Evolutionary conservation across 2,329 filamentous ascomycete genomes (phyloP), one percentile per base, ranked within the genome.

Genomic region (Fusarium heterosporum): DNA sequence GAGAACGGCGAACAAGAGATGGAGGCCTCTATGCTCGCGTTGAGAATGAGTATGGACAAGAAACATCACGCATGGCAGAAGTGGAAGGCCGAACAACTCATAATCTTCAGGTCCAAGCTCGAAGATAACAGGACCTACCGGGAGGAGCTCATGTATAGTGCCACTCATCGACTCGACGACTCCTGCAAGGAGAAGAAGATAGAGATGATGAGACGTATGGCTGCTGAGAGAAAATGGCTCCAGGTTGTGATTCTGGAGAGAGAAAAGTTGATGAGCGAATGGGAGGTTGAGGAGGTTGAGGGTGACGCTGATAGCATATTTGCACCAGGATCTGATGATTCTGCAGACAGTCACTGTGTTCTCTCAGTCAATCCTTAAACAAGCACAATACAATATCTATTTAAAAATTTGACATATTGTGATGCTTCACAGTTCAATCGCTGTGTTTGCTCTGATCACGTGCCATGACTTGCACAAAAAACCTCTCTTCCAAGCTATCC

Each of bases 181-280:
- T 54, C 68, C 19, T 71, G 52, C 32, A 74, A 73, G 3, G 73
- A 75, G 17, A 74, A 73, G 42, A 73, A 75, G 46, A 69, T 66
- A 16, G 78, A 78, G 16, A 71, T 79, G 25, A 60, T 64, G 38
- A 75, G 67, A 49, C 77, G 75, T 29, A 78, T 78, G 46, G 68
- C 66, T 8, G 83, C 81, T 0, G 84, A 87, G 76, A 73, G 77
- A 56, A 77, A 74, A 55, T 88, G 85, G 85, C 72, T 82, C 25
- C 74, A 76, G 34, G 77, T 79, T 40, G 80, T 85, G 5, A 64
- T 80, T 7, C 72, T 78, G 8, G 84, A 85, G 72, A 78, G 84
- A 12, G 72, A 69, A 29, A 76, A 73, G 36, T 70, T 85, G 65
- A 73, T 87, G 45, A 73, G 60, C 8, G 79, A 79, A 29, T 74